Base-by-base conservation (phyloP, 768 basidiomycete species). In the Calocybe indica region DNA sequence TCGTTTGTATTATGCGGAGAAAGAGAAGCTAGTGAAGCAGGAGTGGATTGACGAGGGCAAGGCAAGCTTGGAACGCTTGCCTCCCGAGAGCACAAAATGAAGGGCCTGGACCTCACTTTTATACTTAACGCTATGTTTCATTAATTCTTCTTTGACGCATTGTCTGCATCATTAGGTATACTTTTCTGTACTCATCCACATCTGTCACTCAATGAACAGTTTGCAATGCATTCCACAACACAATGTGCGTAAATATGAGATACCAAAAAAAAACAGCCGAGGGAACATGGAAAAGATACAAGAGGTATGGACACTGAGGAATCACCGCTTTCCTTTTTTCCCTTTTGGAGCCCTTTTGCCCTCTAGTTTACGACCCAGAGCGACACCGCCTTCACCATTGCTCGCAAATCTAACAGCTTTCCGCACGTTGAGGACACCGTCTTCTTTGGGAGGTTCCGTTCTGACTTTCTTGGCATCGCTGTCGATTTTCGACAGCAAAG, bases 11-110 rank as follows among this genome's bases (percentile, higher is more conserved):
- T 88, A 82, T 58, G 62, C 67, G 7, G 84, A 83, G 41, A 83
- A 70, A 70, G 83, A 85, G 61, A 85, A 82, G 71, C 56, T 93
- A 68, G 85, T 92, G 45, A 89, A 89, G 67, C 73, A 86, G 59
- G 82, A 91, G 59, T 91, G 89, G 88, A 77, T 92, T 52, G 84
- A 87, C 47, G 81, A 85, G 4, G 88, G 85, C 40, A 85, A 79
- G 67, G 87, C 83, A 6, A 74, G 74, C n/a, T 49, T 76, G 52
- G 61, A 69, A 3, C 67, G 71, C 44, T 61, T 77, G 46, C 74
- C 73, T 13, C 56, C 60, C 46, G 74, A 75, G 31, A 55, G 62
- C 31, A 66, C 59, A 40, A 73, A 67, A 63, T 73, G 67, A 52
- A 22, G 22, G 22, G 22, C 22, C 22, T 22, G 22, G 22, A 22